These are phyloP conservation scores for Auriscalpium vulgare DNA, from an alignment of 768 basidiomycete species.

Conservation along the genomic window DNA sequence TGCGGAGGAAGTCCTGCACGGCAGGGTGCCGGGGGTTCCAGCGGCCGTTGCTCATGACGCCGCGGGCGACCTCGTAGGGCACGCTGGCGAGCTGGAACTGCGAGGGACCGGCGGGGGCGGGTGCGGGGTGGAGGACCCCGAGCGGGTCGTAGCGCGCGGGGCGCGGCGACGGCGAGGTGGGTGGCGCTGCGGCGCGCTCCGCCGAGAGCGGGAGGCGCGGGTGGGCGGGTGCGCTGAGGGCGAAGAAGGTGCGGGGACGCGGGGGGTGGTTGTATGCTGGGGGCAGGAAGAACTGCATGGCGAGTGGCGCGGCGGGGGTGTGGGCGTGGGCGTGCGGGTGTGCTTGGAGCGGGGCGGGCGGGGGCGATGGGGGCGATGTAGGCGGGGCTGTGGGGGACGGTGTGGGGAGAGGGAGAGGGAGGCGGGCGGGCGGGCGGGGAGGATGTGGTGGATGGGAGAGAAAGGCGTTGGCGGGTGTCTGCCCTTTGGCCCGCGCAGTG, in stretches of 20 bases:
- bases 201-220: background rate
- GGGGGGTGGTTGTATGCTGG: background rate
- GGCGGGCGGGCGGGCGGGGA: background rate
- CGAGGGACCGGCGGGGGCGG: background rate
- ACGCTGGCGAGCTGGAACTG: constrained; percentile 1
- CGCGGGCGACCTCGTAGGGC: constrained; percentile 4
- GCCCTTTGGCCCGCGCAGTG: constrained; percentile 16
- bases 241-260: background rate
- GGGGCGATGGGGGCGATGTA: background rate
- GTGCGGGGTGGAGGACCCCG: constrained; percentile 6
- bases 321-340: too few relatives aligned
- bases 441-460: constrained; percentile 6
- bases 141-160: constrained; percentile 14
- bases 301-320: too few relatives aligned
- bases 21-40: constrained; percentile 13
- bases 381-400: background rate
- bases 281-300: background rate
- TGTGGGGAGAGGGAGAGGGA: background rate
- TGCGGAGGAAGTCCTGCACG: constrained; percentile 8
- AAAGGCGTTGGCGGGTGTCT: constrained; percentile 14
- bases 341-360: background rate
- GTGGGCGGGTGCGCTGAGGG: background rate
- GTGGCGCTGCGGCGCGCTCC: constrained; percentile 7
- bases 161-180: constrained; percentile 1
- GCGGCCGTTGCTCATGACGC: constrained; percentile 15